Percentiles rank a stretch among this genome's conserved stretches.
Evolutionary conservation across 2,329 filamentous ascomycete species (phyloP).

Genomic region (Pseudopyrenochaeta lycopersici): DNA sequence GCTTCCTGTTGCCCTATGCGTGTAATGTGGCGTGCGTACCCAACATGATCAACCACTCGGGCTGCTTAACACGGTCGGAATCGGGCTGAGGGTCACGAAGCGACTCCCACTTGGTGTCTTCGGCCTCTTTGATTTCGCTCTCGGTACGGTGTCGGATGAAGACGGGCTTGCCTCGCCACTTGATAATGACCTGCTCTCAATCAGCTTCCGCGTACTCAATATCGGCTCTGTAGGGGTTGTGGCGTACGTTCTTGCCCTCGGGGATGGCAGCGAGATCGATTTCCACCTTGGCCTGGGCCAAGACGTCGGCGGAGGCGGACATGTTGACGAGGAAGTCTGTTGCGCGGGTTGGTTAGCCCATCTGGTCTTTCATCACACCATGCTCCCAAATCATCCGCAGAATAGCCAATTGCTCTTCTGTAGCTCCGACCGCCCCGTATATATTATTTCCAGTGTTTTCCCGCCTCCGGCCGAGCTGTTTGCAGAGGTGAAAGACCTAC

Average conservation of each 20-base stretch:
- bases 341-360: conserved; percentile 39
- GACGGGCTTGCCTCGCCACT: conserved; percentile 99
- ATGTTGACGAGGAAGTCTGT: conserved; percentile 99
- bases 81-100: conserved; percentile 94
- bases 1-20: conserved; percentile 1
- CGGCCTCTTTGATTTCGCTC: conserved; percentile 93
- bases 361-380: conserved; percentile 33
- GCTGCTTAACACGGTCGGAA: conserved; percentile 93
- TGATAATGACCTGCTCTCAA: conserved; percentile 84
- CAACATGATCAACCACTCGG: conserved; percentile 99
- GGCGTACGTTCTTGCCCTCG: conserved; percentile 97
- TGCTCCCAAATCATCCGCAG: conserved; percentile 35
- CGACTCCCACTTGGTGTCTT: conserved; percentile 81
- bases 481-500: conserved; percentile 63
- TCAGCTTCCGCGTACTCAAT: conserved; percentile 22
- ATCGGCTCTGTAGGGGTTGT: not conserved
- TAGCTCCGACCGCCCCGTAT: conserved; percentile 2
- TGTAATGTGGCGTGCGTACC: conserved; percentile 63
- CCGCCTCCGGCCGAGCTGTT: conserved; percentile 14
- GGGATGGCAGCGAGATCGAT: conserved; percentile 91
- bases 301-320: conserved; percentile 97
- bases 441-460: conserved; percentile 8
- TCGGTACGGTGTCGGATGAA: conserved; percentile 98
- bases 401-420: conserved; percentile 40
- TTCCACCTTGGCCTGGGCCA: conserved; percentile 99